Base-by-base conservation (phyloP, 331 rosid species). In the Rhamnella rubrinervis region DNA sequence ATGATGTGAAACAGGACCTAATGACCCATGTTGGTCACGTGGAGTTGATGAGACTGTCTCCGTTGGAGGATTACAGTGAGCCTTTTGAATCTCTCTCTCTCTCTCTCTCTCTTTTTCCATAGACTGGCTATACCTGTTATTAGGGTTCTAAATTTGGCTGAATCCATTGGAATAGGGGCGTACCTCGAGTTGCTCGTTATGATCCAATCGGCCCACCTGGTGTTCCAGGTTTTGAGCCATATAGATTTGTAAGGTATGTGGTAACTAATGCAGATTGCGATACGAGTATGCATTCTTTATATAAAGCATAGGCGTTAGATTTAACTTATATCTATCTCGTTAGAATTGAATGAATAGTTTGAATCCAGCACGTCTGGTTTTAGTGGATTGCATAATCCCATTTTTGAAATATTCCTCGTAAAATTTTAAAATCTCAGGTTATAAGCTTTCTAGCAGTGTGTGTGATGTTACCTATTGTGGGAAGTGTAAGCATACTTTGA, bases 201-300 rank as follows among this genome's bases (percentile, higher is more conserved):
- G 98, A 92, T 92, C 96, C 95, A 6, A 79, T 66, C 62, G 98
- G 96, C 38, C 98, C 96, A 41, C 92, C 98, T 56, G 95, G 83
- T 39, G 69, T 89, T 70, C 96, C 96, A 68, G 96, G 95, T 53
- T 92, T 89, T 81, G 98, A 87, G 75, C 95, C 95, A 7, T 66
- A 77, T 81, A 79, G 89, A 21, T 89, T 87, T 80, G 66, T 79
- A 35, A 87, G 95, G 96, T 92, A 82, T 8, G 40, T 51, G 26
- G 46, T 52, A 60, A 39, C 2, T 28, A 15, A 19, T 19, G 35
- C 35, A 56, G n/a, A 20, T n/a, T 28, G 15, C 12, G 37, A 4
- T 10, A 39, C 19, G 18, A 8, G 5, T 26, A 38, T 41, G 37
- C 31, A 8, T 61, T 23, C 20, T 15, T 8, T 37, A 6, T 31